These are phyloP conservation scores for Mrakia hoshinonis DNA, from an alignment of 768 basidiomycete species.

Conservation along the genomic window DNA sequence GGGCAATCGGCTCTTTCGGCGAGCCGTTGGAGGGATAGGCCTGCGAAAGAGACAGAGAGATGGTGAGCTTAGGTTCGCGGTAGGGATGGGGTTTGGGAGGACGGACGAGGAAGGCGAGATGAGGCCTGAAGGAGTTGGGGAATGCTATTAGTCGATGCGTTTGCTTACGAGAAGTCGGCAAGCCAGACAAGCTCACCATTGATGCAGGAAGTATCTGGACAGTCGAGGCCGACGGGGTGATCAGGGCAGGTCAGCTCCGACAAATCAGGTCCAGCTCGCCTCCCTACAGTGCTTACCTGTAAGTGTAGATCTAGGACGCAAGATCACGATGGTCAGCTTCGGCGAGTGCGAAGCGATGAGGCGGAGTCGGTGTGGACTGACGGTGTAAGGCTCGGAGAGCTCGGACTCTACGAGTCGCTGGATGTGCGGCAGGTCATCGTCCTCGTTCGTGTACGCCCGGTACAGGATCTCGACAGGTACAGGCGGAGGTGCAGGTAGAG, in stretches of 20 bases:
- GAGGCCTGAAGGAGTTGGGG: neutral
- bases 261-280: neutral
- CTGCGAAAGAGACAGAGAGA: constrained; percentile 43
- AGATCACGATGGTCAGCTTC: too few species aligned
- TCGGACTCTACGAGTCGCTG: constrained; percentile 23
- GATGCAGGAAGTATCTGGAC: constrained; percentile 70
- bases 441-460: constrained; percentile 14
- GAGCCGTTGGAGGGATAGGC: constrained; percentile 51
- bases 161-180: neutral
- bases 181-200: constrained; percentile 58
- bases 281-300: constrained; percentile 10
- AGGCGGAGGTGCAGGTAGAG: neutral
- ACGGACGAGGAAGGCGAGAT: constrained; percentile 37
- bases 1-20: constrained; percentile 61
- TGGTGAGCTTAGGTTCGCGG: neutral
- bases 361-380: neutral
- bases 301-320: constrained; percentile 22
- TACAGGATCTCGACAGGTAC: constrained; percentile 12
- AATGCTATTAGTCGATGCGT: neutral
- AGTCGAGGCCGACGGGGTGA: neutral
- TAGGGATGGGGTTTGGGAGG: constrained; percentile 30
- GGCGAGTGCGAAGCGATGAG: neutral
- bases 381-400: constrained; percentile 28
- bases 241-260: neutral
- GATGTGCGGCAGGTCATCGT: constrained; percentile 19